A percentile compares a stretch with the other conserved stretches of the same genome.
phyloP scores from a whole-genome alignment of 257 asterid species.

The Solanum acaule region DNA sequence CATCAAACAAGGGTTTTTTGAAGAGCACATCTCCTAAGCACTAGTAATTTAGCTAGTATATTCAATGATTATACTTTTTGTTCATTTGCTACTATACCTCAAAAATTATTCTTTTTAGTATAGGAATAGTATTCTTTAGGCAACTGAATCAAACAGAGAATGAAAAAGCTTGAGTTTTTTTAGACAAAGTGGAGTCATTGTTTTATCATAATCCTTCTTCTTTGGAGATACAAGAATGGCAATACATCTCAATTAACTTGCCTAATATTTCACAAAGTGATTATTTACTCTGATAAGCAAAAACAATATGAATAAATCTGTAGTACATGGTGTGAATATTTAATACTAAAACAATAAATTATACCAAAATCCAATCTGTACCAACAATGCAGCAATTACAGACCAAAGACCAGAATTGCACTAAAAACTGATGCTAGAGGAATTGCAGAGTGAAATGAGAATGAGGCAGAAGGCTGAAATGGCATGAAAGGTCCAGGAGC shows the following conservation, averaged over 20 bases:
- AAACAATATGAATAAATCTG: neutral
- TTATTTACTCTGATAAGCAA: neutral
- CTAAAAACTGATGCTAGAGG: conserved; percentile 13
- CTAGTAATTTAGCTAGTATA: neutral
- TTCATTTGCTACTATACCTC: neutral
- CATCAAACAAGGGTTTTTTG: conserved; percentile 40
- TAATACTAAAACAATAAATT: neutral
- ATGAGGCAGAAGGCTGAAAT: conserved; percentile 27
- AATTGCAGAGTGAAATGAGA: conserved; percentile 37
- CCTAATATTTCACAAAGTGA: neutral
- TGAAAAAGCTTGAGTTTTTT: neutral
- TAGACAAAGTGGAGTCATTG: neutral
- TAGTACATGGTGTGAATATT: conserved; percentile 1
- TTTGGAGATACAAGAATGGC: neutral
- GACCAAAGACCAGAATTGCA: conserved; percentile 16
- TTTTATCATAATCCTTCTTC: neutral
- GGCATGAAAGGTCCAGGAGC: conserved; percentile 45
- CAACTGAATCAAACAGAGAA: neutral
- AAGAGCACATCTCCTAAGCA: conserved; percentile 34
- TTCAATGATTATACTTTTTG: neutral
- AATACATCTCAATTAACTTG: neutral
- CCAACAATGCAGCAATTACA: conserved; percentile 14
- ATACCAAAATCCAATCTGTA: neutral
- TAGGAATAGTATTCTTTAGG: neutral
- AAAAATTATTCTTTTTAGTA: neutral